Conservation (phyloP, 2,329 filamentous ascomycete genomes). For the Colletotrichum coccodes region DNA sequence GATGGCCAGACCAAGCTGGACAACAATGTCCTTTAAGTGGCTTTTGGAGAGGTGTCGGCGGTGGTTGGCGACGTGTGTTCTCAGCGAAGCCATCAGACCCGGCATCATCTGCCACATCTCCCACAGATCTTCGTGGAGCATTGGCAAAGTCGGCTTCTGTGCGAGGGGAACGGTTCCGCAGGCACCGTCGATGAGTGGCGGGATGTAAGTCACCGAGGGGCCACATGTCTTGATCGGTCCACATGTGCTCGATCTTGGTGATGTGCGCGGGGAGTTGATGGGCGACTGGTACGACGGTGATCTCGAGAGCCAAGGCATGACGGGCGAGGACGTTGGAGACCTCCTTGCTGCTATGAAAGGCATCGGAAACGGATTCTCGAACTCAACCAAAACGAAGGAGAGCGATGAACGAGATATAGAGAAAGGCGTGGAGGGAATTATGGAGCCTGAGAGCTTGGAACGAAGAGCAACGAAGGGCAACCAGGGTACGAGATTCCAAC, state of each 20-base stretch:
- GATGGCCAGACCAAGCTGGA: conserved; percentile 38
- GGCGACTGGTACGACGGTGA: conserved; percentile 32
- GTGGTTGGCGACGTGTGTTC: conserved; percentile 31
- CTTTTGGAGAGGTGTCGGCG: conserved; percentile 33
- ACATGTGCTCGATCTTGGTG: conserved; percentile 20
- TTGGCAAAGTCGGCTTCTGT: conserved; percentile 35
- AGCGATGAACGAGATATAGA: not conserved
- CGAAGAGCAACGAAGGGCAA: not conserved
- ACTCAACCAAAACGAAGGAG: not conserved
- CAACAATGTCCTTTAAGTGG: conserved; percentile 35
- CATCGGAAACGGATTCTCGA: conserved; percentile 15
- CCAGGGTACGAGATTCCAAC: not conserved
- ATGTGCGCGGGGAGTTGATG: conserved; percentile 16
- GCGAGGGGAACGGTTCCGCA: conserved; percentile 44
- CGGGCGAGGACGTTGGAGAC: conserved; percentile 24
- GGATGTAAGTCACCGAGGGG: conserved; percentile 44
- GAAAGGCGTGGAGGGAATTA: not conserved
- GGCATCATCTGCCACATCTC: conserved; percentile 35
- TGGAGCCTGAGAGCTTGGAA: not conserved
- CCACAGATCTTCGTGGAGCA: conserved; percentile 38
- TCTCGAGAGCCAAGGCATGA: conserved; percentile 31
- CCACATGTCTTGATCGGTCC: conserved; percentile 29
- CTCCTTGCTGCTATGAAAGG: conserved; percentile 30
- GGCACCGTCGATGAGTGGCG: conserved; percentile 46
- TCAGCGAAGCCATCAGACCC: conserved; percentile 36